Evolutionary conservation across 768 basidiomycete genomes (phyloP), one percentile per base, ranked within the genome.

Genomic region (Kwoniella pini): DNA sequence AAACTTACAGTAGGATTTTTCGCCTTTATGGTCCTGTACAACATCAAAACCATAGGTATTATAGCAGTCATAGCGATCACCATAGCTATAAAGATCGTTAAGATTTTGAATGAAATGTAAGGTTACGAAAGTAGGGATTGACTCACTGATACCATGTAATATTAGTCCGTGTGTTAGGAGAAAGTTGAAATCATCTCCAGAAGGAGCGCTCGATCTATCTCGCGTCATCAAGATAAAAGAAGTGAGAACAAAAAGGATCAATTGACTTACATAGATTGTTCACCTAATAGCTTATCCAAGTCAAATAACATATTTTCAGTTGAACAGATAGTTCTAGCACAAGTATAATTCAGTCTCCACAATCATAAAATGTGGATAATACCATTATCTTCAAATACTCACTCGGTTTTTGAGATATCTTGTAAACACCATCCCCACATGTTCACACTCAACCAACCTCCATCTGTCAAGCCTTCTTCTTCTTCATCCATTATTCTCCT

Each of bases 371-470:
- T 44, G 43, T 44, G 11, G n/a, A n/a, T 44, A 11, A 5, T 22
- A 22, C 9, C 22, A 44, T 48, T n/a, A 30, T 51, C 22, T 51
- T 22, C 48, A 36, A 12, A 40, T 13, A 53, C 57, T 44, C 49
- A 59, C 57, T 59, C 42, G 12, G 22, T 40, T n/a, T 28, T 45
- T 7, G 36, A 17, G 2, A 36, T 24, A 57, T 48, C 43, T 44
- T 57, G 55, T 43, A 61, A 38, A 33, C 59, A 61, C 59, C 59
- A 61, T 4, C 59, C 59, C 59, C 59, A 61, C 59, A 61, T 61
- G 19, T 61, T 61, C 12, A 61, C 59, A 28, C 28, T 46, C 38
- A 61, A 49, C 21, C 28, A 43, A 22, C 51, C 51, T 27, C 28
- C 48, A 31, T 50, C 30, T 50, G 10, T 22, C 19, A 39, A 21